Base-by-base conservation (phyloP, 192 early-diverging fungal species). In the Diversispora epigaea region DNA sequence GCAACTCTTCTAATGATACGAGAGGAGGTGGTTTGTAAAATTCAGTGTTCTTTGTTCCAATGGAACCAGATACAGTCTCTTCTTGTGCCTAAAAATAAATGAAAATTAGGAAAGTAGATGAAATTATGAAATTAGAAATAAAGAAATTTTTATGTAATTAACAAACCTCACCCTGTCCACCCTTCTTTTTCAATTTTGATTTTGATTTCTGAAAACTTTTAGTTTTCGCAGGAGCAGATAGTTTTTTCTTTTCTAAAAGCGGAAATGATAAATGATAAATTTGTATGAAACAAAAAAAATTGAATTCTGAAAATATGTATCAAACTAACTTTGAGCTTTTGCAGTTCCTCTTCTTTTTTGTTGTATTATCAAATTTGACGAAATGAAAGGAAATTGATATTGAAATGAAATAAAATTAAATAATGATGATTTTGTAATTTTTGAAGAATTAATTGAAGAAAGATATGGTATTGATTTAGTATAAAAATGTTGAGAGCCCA, bases 261-360 rank as follows among this genome's bases (percentile, higher is more conserved):
- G 32, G 17, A 41, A n/a, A 64, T 41, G 15, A 43, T 44, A 3
- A 44, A 21, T 44, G 0, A n/a, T n/a, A 8, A 64, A 60, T 25
- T 60, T 43, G 6, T 9, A 44, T 44, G 39, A 64, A 62, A 15
- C 1, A 40, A 61, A 61, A 14, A 12, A n/a, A n/a, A n/a, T n/a
- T 0, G 39, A 39, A 62, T 15, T 11, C 10, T 64, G 0, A 32
- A 32, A 32, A 32, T 32, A 32, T 32, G 25, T 32, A 32, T 32
- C 25, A 32, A 32, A 32, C 4, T 0, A n/a, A 64, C 62, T n/a
- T 64, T 64, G 40, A 14, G 62, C 15, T 64, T 10, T 64, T 17
- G 62, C 62, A 17, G 62, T 64, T 6, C 62, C 62, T n/a, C 39
- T 64, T 43, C 62, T 64, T 43, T 64, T 64, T 64, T 60, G 57